Conservation (phyloP, 139 green algal species). For the Penium margaritaceum region DNA sequence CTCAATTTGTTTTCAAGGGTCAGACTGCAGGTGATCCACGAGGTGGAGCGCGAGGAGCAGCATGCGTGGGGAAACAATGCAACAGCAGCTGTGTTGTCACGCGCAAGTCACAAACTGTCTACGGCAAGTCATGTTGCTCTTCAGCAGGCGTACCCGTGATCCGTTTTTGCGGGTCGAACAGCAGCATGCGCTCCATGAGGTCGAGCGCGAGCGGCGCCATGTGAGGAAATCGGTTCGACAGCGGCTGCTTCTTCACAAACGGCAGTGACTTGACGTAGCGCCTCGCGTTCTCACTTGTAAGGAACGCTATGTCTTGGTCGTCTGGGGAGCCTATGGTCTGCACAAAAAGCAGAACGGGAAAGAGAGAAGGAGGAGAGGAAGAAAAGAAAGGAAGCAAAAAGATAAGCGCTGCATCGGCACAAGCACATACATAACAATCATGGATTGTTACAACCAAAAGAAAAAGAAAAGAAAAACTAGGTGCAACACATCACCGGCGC, state of each 20-base stretch:
- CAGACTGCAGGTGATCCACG: too few species aligned
- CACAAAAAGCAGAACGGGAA: not conserved
- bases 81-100: not conserved
- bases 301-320: slow-evolving; percentile 83
- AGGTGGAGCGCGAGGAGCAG: too few species aligned
- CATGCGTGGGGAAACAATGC: too few species aligned
- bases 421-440: too few species aligned
- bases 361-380: not conserved
- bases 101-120: not conserved
- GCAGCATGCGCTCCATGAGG: slow-evolving; percentile 58
- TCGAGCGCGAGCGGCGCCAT: slow-evolving; percentile 45
- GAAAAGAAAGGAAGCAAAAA: not conserved
- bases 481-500: too few species aligned
- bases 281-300: slow-evolving; percentile 68
- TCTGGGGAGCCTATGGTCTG: slow-evolving; percentile 74
- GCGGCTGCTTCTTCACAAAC: slow-evolving; percentile 12
- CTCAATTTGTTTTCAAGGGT: too few species aligned
- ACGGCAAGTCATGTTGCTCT: too few species aligned
- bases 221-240: slow-evolving; percentile 45
- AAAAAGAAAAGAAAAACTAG: too few species aligned
- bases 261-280: slow-evolving; percentile 52
- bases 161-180: slow-evolving; percentile 53
- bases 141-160: slow-evolving; percentile 53
- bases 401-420: too few species aligned
- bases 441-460: too few species aligned